Evolutionary conservation across 208 protist genomes (phyloP).

Genomic region (Acanthamoeba royreba): DNA sequence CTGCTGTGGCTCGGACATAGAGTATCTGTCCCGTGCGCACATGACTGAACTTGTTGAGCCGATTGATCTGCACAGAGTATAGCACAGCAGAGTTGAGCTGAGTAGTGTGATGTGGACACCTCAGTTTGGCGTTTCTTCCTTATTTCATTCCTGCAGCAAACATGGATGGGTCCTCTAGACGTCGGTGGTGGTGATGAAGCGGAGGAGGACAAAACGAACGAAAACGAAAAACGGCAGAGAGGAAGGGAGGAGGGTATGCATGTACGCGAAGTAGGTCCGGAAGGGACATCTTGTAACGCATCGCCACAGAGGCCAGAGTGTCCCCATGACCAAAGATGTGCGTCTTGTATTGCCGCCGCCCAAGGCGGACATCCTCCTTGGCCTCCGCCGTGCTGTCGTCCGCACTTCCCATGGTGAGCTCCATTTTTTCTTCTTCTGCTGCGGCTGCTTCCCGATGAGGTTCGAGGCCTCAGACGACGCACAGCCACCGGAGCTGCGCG

Average conservation of each 20-base stretch:
- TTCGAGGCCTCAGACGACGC: too few relatives aligned
- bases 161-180: background rate
- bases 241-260: background rate
- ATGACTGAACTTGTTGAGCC: background rate
- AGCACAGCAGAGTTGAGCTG: background rate
- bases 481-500: too few relatives aligned
- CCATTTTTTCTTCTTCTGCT: too few relatives aligned
- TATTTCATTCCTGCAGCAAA: background rate
- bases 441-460: too few relatives aligned
- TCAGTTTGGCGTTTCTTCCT: background rate
- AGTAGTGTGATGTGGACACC: background rate
- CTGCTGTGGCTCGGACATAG: too few relatives aligned
- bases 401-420: too few relatives aligned
- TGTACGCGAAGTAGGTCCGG: background rate
- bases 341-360: background rate
- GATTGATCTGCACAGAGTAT: background rate
- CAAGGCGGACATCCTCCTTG: too few relatives aligned
- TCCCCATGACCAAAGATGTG: slow-evolving; percentile 20
- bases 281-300: background rate
- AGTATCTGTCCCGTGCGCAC: background rate
- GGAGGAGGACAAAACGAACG: background rate
- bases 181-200: background rate
- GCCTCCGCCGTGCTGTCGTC: too few relatives aligned
- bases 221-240: background rate
- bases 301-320: background rate